These are phyloP conservation scores for Lagenaria siceraria DNA, from an alignment of 306 rosid genomes.

Conservation along the genomic window DNA sequence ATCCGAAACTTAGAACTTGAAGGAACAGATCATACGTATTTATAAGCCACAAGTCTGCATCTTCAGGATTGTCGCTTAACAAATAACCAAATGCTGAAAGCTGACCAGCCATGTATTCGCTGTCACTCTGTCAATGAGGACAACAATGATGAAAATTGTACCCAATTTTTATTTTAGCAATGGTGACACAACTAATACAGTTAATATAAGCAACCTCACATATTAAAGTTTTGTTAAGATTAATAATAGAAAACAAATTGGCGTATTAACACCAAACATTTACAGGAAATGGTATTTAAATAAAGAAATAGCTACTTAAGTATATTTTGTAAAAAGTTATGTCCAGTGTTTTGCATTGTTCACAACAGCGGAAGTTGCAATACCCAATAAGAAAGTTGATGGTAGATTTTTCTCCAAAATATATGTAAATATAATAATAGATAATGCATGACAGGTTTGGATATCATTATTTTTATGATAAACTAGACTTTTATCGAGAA, in stretches of 20 bases:
- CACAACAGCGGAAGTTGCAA: neutral
- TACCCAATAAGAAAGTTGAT: neutral
- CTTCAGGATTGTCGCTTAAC: conserved; percentile 61
- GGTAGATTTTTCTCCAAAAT: neutral
- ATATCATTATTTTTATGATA: too few species aligned
- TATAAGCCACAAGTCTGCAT: conserved; percentile 92
- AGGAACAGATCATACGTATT: conserved; percentile 52
- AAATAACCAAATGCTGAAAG: conserved; percentile 89
- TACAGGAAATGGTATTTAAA: neutral
- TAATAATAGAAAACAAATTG: neutral
- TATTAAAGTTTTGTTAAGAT: neutral
- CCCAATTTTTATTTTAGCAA: neutral
- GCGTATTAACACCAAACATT: neutral
- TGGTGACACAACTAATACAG: neutral
- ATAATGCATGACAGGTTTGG: neutral
- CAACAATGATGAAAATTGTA: neutral
- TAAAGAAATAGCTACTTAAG: neutral
- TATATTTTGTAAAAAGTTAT: neutral
- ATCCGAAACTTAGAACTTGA: neutral
- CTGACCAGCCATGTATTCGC: conserved; percentile 98
- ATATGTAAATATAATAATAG: neutral
- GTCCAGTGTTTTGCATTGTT: neutral
- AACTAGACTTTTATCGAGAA: too few species aligned
- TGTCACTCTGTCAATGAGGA: conserved; percentile 56
- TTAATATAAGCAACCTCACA: neutral